Evolutionary conservation across 257 asterid genomes (phyloP), one percentile per base, ranked within the genome.

Genomic region (Craterostigma plantagineum): DNA sequence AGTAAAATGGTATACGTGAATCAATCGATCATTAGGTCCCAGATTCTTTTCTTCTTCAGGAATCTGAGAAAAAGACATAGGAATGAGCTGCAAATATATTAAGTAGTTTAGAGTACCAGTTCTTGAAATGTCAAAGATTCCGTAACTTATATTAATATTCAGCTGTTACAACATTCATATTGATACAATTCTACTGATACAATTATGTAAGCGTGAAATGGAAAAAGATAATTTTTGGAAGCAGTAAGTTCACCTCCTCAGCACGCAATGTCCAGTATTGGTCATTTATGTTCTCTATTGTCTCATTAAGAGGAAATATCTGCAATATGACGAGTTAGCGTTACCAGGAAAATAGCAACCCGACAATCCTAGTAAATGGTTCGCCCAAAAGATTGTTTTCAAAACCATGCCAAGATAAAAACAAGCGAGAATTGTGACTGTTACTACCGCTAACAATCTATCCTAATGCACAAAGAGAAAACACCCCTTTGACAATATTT

Each of bases 241-340:
- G 43, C 53, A 52, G 49, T 2, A 23, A 23, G 6, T 2, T 23
- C 27, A 72, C 95, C 93, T 90, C 98, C 69, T 90, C 98, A 10
- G 94, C 98, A 36, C 95, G 91, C 61, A 90, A 50, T 3, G 95
- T 90, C 98, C 98, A 90, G 66, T 90, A 90, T 44, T 90, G 95
- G 59, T 83, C 94, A 61, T 83, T 83, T 63, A 90, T 90, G 56
- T 90, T 83, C 63, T 90, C 95, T 56, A 83, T 90, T 63, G 76
- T 90, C 71, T 83, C 98, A 44, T 48, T 60, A 51, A 51, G 54
- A 33, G 98, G 98, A 54, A 90, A 83, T 50, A 90, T 76, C 98
- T 90, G 90, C 65, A 66, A 53, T 59, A 43, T 10, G 11, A 8
- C 14, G 10, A 3, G 48, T 23, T 23, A 23, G n/a, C 30, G 30